Base-by-base conservation (phyloP, 345 rosid species). In the Hevea brasiliensis region DNA sequence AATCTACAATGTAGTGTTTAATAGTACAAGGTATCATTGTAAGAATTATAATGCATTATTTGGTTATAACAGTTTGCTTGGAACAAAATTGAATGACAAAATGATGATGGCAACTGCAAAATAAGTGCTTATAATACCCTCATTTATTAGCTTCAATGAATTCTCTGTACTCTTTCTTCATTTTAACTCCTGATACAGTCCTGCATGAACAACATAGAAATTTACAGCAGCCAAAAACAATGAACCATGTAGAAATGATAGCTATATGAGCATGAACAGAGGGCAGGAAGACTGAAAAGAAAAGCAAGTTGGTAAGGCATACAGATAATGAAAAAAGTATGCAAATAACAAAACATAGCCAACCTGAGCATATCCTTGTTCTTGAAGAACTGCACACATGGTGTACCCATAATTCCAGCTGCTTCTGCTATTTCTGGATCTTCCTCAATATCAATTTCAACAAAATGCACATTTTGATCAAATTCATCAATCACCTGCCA, bases 381-480 rank as follows among this genome's bases (percentile, higher is more conserved):
- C 86, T 94, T 92, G 85, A 89, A 94, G 79, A 92, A 95, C 81
- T 95, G 98, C 74, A 95, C 98, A 15, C 97, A 92, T 8, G 98
- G 98, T 20, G 98, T 92, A 48, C 99, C 98, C 98, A 94, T 94
- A 57, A 94, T 94, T 77, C 87, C 97, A 50, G 98, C 99, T 40
- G 97, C 96, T 84, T 95, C 96, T 65, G 98, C 96, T 74, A 95
- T 84, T 79, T 92, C 98, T 60, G 61, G 98, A 79, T 95, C 99
- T 88, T 92, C 99, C 83, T 92, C 99, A 0, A 92, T 95, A 74
- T 95, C 99, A 53, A 92, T 95, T 79, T 95, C 98, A 54, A 95
- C 91, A 60, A 90, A 92, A 79, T 95, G 98, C 53, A 95, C 97
- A 75, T 87, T 87, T 70, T 86, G 74, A 79, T 88, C 87, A 76